These are phyloP conservation scores for Candida coquimbonensis DNA, from an alignment of 805 yeast species.

Conservation along the genomic window DNA sequence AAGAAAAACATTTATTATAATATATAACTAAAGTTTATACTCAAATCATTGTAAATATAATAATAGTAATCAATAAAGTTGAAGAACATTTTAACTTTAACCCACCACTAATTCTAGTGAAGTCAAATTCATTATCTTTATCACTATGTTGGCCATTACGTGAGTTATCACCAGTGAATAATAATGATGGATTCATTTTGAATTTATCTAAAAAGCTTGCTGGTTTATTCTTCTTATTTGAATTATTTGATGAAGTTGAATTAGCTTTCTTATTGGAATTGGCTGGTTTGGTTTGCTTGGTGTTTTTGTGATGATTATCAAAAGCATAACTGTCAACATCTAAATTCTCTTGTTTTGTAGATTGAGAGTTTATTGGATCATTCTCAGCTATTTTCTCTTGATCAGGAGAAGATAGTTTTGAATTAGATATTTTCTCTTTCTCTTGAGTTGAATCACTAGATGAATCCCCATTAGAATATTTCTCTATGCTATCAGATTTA, in stretches of 20 bases:
- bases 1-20: too few relatives aligned
- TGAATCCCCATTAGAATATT: too few relatives aligned
- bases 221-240: background rate
- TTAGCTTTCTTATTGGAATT: background rate
- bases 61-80: too few relatives aligned
- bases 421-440: too few relatives aligned
- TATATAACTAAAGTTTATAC: background rate
- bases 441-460: too few relatives aligned
- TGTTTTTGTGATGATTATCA: too few relatives aligned
- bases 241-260: background rate
- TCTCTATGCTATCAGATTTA: background rate
- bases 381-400: too few relatives aligned
- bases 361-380: too few relatives aligned
- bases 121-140: slow-evolving; percentile 3
- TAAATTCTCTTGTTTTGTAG: background rate
- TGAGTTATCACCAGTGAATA: slow-evolving; percentile 1
- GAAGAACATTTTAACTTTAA: too few relatives aligned
- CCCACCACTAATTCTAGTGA: slow-evolving; percentile 2
- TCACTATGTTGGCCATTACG: background rate
- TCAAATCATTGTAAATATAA: background rate
- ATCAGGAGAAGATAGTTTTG: too few relatives aligned
- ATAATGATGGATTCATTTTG: slow-evolving; percentile 6
- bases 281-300: background rate
- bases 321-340: too few relatives aligned
- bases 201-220: slow-evolving; percentile 2